phyloP scores from a whole-genome alignment of 1,284 basidiomycete species.

The Trichosporon faecale region DNA sequence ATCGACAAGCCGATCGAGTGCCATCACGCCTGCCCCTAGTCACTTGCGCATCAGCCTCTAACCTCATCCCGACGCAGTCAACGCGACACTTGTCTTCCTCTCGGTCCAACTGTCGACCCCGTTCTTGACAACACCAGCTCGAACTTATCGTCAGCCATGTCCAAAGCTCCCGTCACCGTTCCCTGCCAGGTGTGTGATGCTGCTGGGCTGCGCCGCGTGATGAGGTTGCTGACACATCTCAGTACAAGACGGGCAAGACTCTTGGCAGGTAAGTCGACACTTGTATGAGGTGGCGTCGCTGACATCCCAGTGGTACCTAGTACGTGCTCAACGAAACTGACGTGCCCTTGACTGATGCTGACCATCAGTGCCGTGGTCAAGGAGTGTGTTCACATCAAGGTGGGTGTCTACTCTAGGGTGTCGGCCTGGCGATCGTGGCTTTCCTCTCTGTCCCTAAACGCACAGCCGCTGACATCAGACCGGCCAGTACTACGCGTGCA shows the following conservation, averaged over 20 bases:
- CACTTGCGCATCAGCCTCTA: not conserved
- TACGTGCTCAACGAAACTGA: constrained; percentile 23
- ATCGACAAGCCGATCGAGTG: not conserved
- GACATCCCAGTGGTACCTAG: constrained; percentile 48
- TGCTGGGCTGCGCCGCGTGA: not conserved
- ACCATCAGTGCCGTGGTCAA: constrained; percentile 57
- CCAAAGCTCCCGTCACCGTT: constrained; percentile 54
- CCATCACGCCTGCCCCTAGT: not conserved
- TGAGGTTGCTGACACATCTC: not conserved
- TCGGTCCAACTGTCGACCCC: not conserved
- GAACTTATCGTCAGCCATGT: constrained; percentile 17
- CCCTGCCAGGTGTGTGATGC: constrained; percentile 60
- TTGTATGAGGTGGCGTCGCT: constrained; percentile 7
- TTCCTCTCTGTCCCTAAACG: not conserved
- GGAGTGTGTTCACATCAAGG: constrained; percentile 94
- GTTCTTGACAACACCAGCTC: not conserved
- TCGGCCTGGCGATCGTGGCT: not conserved
- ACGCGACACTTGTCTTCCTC: not conserved
- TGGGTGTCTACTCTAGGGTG: constrained; percentile 54
- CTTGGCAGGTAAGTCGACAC: constrained; percentile 89
- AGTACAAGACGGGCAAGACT: constrained; percentile 92
- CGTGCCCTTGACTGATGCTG: not conserved
- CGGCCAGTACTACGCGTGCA: constrained; percentile 56
- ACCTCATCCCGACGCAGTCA: not conserved
- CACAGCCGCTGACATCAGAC: constrained; percentile 44